Conservation (phyloP, 2,329 filamentous ascomycete genomes). For the Calonectria honghensis region DNA sequence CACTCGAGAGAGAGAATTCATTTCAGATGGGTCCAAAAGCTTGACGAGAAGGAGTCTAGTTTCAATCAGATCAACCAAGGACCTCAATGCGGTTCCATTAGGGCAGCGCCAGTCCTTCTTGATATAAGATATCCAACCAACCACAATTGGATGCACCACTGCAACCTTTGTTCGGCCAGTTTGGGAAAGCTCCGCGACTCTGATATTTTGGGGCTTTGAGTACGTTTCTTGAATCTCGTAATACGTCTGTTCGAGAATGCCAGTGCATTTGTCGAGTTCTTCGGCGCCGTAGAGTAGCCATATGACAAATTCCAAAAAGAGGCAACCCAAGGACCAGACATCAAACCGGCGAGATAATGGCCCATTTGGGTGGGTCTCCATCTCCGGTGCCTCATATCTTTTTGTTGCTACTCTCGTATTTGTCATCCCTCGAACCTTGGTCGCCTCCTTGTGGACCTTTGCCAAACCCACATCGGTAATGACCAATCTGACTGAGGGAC, state of each 20-base stretch:
- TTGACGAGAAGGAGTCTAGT: conserved; percentile 18
- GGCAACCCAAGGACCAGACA: conserved; percentile 55
- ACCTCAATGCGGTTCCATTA: conserved; percentile 9
- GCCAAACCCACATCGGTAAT: conserved; percentile 36
- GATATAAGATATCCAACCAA: conserved; percentile 27
- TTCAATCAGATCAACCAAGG: conserved; percentile 30
- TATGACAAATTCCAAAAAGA: conserved; percentile 53
- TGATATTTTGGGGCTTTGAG: too few relatives aligned
- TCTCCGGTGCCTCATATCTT: conserved; percentile 32
- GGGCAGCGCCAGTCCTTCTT: conserved; percentile 30
- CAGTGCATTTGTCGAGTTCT: conserved; percentile 1
- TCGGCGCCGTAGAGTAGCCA: conserved; percentile 46
- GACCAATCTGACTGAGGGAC: conserved; percentile 19
- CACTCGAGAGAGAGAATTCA: neutral
- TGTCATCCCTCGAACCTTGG: neutral
- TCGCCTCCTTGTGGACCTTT: conserved; percentile 13
- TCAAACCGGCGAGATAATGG: conserved; percentile 50
- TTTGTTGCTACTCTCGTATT: neutral
- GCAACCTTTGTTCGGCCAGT: neutral
- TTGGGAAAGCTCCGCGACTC: too few relatives aligned
- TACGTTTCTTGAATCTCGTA: too few relatives aligned
- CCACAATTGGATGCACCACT: conserved; percentile 17
- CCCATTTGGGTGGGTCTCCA: neutral
- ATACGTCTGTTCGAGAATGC: neutral
- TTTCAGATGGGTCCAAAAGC: neutral